These are phyloP conservation scores for Trichomonas gallinae DNA, from an alignment of 208 protist genomes.

Conservation along the genomic window DNA sequence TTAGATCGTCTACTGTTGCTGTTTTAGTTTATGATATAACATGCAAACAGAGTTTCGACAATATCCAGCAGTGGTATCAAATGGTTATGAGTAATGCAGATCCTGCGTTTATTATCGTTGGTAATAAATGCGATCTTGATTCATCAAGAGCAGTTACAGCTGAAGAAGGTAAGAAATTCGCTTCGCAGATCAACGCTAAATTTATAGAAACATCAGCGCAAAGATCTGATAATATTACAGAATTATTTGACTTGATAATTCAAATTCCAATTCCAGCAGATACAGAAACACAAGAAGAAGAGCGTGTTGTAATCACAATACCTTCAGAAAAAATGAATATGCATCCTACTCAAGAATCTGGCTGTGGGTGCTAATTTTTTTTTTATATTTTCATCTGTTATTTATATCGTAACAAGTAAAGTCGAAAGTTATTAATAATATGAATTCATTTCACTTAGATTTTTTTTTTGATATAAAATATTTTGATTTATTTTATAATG, in stretches of 20 bases:
- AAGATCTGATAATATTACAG: neutral
- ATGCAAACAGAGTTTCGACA: neutral
- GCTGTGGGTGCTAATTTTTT: neutral
- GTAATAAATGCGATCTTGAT: neutral
- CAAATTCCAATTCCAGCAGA: neutral
- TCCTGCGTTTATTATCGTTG: neutral
- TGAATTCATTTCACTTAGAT: too few species aligned
- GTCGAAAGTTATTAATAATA: too few species aligned
- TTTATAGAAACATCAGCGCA: neutral
- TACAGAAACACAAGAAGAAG: neutral
- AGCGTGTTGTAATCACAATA: neutral
- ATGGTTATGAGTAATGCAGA: neutral
- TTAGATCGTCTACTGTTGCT: neutral
- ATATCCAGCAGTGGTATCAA: neutral
- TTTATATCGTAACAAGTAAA: too few species aligned
- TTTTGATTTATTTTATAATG: neutral
- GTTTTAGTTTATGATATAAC: constrained; percentile 18
- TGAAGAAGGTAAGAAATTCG: neutral
- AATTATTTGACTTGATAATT: neutral
- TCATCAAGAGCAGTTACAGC: neutral
- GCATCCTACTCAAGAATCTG: neutral
- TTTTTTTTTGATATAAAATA: neutral
- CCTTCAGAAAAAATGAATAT: neutral
- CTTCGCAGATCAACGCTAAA: neutral
- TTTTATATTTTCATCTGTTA: neutral